These are phyloP conservation scores for Fonsecaea nubica DNA, from an alignment of 2,329 filamentous ascomycete species.

Conservation along the genomic window DNA sequence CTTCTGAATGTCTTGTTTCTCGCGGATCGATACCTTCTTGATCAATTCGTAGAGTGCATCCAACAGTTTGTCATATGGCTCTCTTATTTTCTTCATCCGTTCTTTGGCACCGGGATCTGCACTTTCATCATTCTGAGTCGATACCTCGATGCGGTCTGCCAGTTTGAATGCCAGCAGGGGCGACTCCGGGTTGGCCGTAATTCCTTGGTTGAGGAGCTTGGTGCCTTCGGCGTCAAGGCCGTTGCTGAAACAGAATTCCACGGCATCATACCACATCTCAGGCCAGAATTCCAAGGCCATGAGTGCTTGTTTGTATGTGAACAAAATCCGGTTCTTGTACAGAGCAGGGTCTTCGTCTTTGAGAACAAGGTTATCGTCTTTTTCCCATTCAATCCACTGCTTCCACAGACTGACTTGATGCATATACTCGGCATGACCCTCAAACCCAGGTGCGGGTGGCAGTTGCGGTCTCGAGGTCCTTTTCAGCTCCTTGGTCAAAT, in stretches of 20 bases:
- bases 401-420: slow-evolving; percentile 90
- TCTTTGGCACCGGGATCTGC: slow-evolving; percentile 68
- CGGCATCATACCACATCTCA: slow-evolving; percentile 93
- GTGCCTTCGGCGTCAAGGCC: slow-evolving; percentile 73
- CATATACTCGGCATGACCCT: slow-evolving; percentile 82
- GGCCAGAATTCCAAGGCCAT: slow-evolving; percentile 96
- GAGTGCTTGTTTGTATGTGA: slow-evolving; percentile 89
- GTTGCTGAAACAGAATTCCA: slow-evolving; percentile 88
- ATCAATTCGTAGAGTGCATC: slow-evolving; percentile 88
- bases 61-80: slow-evolving; percentile 81
- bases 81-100: slow-evolving; percentile 75
- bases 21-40: slow-evolving; percentile 70
- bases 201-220: slow-evolving; percentile 80
- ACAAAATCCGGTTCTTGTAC: slow-evolving; percentile 80
- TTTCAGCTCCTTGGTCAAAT: slow-evolving; percentile 77
- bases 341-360: slow-evolving; percentile 78
- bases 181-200: slow-evolving; percentile 90
- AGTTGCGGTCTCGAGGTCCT: slow-evolving; percentile 80
- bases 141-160: slow-evolving; percentile 83
- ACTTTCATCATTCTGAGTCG: slow-evolving; percentile 76
- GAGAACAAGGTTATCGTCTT: slow-evolving; percentile 85
- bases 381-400: slow-evolving; percentile 94
- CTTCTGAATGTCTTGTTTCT: slow-evolving; percentile 65
- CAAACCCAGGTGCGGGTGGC: slow-evolving; percentile 82
- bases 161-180: slow-evolving; percentile 87